These are phyloP conservation scores for Taiozyma sp. DNA, from an alignment of 1,139 yeast genomes.

Conservation along the genomic window DNA sequence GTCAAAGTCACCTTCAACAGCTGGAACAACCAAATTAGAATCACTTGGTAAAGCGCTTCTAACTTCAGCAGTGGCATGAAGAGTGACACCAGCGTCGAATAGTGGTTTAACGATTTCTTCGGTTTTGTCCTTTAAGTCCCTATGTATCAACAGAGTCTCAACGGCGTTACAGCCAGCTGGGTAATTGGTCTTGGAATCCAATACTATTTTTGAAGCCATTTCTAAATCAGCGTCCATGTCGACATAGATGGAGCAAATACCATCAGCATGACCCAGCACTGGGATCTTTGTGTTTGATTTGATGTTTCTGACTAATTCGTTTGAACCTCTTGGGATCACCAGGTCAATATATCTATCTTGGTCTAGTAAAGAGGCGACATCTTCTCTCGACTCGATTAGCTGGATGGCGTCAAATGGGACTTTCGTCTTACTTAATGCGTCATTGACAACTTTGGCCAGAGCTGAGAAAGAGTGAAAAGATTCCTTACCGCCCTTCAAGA, in stretches of 20 bases:
- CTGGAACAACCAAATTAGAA: conserved; percentile 33
- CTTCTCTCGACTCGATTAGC: conserved; percentile 82
- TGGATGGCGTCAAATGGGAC: conserved; percentile 84
- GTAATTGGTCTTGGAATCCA: conserved; percentile 91
- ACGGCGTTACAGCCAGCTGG: conserved; percentile 99
- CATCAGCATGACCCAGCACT: conserved; percentile 98
- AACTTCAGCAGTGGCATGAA: conserved; percentile 62
- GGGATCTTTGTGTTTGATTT: conserved; percentile 90
- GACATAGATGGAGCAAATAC: conserved; percentile 85
- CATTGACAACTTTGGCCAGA: conserved; percentile 69
- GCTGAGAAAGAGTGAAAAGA: conserved; percentile 78
- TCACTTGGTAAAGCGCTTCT: conserved; percentile 23
- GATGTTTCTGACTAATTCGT: conserved; percentile 80
- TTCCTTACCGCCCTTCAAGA: conserved; percentile 96
- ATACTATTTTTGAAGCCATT: conserved; percentile 69
- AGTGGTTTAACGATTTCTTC: conserved; percentile 44
- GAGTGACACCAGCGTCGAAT: conserved; percentile 60
- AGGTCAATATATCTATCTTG: conserved; percentile 91
- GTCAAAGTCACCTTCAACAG: conserved; percentile 63
- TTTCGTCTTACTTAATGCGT: conserved; percentile 50
- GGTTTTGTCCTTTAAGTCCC: conserved; percentile 40
- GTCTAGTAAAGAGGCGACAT: conserved; percentile 74
- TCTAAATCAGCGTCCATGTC: conserved; percentile 70
- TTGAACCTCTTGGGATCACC: conserved; percentile 96
- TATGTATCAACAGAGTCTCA: conserved; percentile 75